Percentiles rank a stretch among this genome's conserved stretches.
These are phyloP conservation scores for Primulina tabacum DNA, from an alignment of 257 asterid species.

Conservation along the genomic window DNA sequence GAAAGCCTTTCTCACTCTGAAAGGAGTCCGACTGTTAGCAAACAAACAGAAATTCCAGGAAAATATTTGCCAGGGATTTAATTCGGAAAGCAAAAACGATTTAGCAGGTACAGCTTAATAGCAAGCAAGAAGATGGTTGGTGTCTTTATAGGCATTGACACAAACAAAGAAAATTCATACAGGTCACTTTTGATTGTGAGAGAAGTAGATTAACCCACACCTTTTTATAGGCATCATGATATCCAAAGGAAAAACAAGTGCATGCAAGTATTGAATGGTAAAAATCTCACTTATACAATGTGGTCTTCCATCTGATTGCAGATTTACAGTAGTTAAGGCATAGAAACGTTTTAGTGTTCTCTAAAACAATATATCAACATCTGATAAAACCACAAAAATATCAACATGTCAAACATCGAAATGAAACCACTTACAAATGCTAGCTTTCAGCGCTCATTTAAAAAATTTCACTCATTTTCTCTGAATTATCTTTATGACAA, in stretches of 20 bases:
- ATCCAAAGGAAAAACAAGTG: conserved; percentile 19
- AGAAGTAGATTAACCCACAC: conserved; percentile 20
- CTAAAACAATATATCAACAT: neutral
- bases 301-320: conserved; percentile 10
- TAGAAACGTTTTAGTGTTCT: conserved; percentile 1
- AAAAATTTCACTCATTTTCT: conserved; percentile 44
- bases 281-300: conserved; percentile 24
- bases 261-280: conserved; percentile 13
- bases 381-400: conserved; percentile 1
- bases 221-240: conserved; percentile 25
- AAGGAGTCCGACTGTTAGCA: neutral
- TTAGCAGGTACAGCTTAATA: conserved; percentile 52
- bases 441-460: conserved; percentile 37
- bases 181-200: conserved; percentile 11
- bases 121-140: conserved; percentile 98
- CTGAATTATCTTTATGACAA: conserved; percentile 70
- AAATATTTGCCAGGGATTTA: conserved; percentile 25
- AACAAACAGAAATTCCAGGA: conserved; percentile 18
- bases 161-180: conserved; percentile 19
- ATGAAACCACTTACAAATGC: conserved; percentile 36
- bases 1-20: conserved; percentile 16
- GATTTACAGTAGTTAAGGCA: conserved; percentile 5
- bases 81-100: neutral
- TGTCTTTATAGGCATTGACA: conserved; percentile 39
- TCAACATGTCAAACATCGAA: conserved; percentile 14